phyloP scores from a whole-genome alignment of 768 basidiomycete species.

The Tremella mesenterica region DNA sequence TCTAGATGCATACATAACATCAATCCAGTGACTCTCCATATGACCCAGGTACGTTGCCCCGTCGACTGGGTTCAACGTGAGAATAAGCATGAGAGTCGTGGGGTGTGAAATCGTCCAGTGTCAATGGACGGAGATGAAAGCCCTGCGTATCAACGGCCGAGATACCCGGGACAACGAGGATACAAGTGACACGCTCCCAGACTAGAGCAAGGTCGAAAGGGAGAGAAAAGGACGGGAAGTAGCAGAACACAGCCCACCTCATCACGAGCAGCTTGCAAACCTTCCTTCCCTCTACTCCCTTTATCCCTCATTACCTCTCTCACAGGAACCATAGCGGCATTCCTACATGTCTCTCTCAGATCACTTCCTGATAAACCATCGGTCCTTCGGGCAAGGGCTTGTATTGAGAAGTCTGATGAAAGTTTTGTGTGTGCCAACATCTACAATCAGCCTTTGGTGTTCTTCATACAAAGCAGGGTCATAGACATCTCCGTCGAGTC shows the following conservation, averaged over 20 bases:
- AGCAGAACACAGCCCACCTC: conserved; percentile 48
- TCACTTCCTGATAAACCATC: conserved; percentile 81
- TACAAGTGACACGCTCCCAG: too few species aligned
- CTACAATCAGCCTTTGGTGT: too few species aligned
- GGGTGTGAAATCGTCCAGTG: conserved; percentile 59
- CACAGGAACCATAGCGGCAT: conserved; percentile 81
- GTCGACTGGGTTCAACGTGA: conserved; percentile 39
- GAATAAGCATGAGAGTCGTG: conserved; percentile 42
- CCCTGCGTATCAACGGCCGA: conserved; percentile 50
- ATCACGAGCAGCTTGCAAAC: conserved; percentile 48
- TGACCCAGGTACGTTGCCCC: conserved; percentile 13
- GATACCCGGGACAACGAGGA: too few species aligned
- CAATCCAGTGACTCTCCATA: conserved; percentile 26
- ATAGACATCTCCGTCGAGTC: too few species aligned
- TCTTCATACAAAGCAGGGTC: too few species aligned
- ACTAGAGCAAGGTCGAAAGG: not conserved
- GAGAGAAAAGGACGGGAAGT: not conserved
- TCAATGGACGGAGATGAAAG: conserved; percentile 66
- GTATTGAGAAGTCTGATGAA: conserved; percentile 56
- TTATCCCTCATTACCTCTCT: conserved; percentile 42
- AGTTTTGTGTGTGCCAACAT: conserved; percentile 75
- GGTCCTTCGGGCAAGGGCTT: conserved; percentile 58
- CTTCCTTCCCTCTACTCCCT: conserved; percentile 46
- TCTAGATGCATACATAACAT: too few species aligned
- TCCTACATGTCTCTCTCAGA: conserved; percentile 81